Evolutionary conservation across 345 rosid species (phyloP).

Genomic region (Excoecaria cochinchinensis): DNA sequence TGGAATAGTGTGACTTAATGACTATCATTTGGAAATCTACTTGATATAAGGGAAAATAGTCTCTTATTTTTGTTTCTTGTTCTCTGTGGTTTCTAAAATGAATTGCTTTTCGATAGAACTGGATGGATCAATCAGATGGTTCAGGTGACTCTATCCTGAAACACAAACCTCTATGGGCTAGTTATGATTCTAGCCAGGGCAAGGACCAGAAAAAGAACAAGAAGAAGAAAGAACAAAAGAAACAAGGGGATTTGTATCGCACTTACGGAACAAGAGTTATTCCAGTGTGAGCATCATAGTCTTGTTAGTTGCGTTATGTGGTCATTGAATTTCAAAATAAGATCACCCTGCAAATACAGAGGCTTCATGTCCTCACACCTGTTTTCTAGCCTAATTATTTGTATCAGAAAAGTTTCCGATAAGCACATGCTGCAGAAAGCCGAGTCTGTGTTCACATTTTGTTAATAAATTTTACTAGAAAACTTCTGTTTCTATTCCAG

Average conservation of each 20-base stretch:
- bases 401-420: neutral
- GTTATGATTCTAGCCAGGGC: constrained; percentile 48
- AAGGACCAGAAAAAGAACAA: constrained; percentile 48
- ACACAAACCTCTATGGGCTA: constrained; percentile 94
- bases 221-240: constrained; percentile 50
- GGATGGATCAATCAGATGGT: constrained; percentile 75
- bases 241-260: constrained; percentile 70
- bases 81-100: constrained; percentile 21
- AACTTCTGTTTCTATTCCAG: neutral
- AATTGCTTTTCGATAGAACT: constrained; percentile 49
- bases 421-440: no score
- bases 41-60: neutral
- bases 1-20: neutral
- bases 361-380: neutral
- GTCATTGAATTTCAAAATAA: neutral
- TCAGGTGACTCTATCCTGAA: constrained; percentile 78
- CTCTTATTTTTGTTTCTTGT: neutral
- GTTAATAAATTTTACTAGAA: neutral
- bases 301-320: constrained; percentile 5
- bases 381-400: neutral
- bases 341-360: neutral
- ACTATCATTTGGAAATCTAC: neutral
- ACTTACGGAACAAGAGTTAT: constrained; percentile 97
- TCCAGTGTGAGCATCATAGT: constrained; percentile 72
- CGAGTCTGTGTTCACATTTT: neutral